Evolutionary conservation across 257 asterid genomes (phyloP).

Genomic region (Lycium ferocissimum): DNA sequence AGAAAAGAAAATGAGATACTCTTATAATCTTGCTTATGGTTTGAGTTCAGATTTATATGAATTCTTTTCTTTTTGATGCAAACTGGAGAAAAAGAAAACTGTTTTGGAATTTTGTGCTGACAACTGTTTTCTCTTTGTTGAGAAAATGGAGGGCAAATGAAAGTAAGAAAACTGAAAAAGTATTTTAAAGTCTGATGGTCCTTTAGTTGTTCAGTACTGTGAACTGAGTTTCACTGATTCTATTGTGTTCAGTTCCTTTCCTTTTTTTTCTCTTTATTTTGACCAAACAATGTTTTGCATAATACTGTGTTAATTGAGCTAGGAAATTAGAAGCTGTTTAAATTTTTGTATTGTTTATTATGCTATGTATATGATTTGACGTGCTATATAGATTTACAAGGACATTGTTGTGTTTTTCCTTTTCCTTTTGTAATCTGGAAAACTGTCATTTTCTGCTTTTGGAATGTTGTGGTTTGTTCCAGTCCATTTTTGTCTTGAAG

Average conservation of each 20-base stretch:
- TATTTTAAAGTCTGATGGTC: slow-evolving; percentile 31
- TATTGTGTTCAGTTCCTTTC: slow-evolving; percentile 37
- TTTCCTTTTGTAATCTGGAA: slow-evolving; percentile 43
- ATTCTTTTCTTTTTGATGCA: neutral
- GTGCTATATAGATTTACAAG: slow-evolving; percentile 44
- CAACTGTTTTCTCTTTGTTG: neutral
- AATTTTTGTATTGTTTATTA: slow-evolving; percentile 26
- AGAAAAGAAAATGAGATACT: neutral
- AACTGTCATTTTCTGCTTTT: slow-evolving; percentile 54
- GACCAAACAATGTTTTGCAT: slow-evolving; percentile 13
- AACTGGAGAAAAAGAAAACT: neutral
- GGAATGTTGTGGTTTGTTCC: slow-evolving; percentile 71
- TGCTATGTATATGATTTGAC: slow-evolving; percentile 49
- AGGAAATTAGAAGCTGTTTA: neutral
- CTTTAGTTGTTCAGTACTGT: slow-evolving; percentile 39
- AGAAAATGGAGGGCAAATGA: slow-evolving; percentile 36
- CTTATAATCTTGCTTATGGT: neutral
- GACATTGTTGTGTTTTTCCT: slow-evolving; percentile 45
- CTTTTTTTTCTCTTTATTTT: neutral
- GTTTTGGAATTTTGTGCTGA: slow-evolving; percentile 30
- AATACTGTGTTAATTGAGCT: neutral
- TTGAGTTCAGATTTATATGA: neutral
- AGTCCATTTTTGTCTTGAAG: slow-evolving; percentile 48
- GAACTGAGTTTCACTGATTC: slow-evolving; percentile 39
- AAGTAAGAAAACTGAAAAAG: slow-evolving; percentile 37